Base-by-base conservation (phyloP, 352 stramenopile genomes). In the Thalassiosira mediterranea region DNA sequence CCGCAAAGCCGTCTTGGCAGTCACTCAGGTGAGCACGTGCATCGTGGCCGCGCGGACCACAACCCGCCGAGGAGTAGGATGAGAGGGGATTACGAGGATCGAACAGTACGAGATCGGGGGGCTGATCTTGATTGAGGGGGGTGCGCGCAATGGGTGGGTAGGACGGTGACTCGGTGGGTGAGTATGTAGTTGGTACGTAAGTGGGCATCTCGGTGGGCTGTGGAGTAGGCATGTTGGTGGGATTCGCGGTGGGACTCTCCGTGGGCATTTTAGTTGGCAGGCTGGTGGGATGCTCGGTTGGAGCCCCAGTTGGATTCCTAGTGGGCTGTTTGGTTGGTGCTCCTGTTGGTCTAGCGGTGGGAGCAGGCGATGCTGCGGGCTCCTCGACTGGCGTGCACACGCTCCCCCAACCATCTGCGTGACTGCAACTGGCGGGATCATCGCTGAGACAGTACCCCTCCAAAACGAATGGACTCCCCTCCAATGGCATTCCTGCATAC, bases 21-120 rank as follows among this genome's bases (percentile, higher is more conserved):
- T 29, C 15, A 2, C 4, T 15, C 3, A 19, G 48, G 23, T 58
- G 19, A n/a, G 48, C 61, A 59, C 38, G 19, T 21, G 61, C 61
- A 23, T 32, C 17, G 29, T 58, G 17, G 31, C 61, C 61, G 19
- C 61, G 46, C 47, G 61, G 61, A 44, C 61, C 61, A 29, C 61
- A 70, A 13, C 61, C 61, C 1, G 46, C 61, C 11, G 61, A 70
- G 19, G 0, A 8, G 47, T 70, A 70, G 17, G 40, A 28, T 5
- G 46, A 47, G 11, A 58, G 28, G n/a, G 10, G 37, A 15, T 15
- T 44, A 15, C 15, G 37, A 15, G 37, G n/a, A n/a, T n/a, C n/a
- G n/a, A n/a, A n/a, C n/a, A n/a, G n/a, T n/a, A n/a, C n/a, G n/a
- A n/a, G n/a, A n/a, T n/a, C n/a, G n/a, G n/a, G n/a, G n/a, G n/a